Conservation (phyloP, 148 eudicot species). For the Pharnaceum exiguum region DNA sequence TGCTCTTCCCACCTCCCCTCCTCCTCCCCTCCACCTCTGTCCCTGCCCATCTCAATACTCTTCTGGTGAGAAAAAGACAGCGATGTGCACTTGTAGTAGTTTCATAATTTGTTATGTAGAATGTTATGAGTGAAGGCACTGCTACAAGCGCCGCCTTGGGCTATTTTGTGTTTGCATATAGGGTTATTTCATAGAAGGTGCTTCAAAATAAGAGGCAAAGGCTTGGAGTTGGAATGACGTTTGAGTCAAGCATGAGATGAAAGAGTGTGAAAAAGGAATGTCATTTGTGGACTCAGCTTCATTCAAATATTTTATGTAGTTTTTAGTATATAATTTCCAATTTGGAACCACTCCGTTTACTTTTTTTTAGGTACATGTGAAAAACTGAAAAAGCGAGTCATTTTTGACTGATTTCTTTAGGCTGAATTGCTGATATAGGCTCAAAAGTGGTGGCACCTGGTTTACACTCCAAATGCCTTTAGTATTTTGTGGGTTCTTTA, state of each 20-base stretch:
- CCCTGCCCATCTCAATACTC: no score
- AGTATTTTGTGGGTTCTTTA: no score
- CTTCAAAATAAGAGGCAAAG: background rate
- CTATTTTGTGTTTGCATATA: background rate
- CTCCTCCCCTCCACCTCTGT: background rate
- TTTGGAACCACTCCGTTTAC: background rate
- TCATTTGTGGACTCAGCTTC: constrained; percentile 8
- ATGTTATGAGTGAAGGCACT: background rate
- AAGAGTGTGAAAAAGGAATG: background rate
- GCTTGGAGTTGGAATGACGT: background rate
- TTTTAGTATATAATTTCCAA: background rate
- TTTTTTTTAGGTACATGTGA: constrained; percentile 2
- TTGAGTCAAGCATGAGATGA: background rate
- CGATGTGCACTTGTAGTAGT: no score
- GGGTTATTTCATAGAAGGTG: background rate
- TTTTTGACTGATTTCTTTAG: constrained; percentile 4
- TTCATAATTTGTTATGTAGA: no score
- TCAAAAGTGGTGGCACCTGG: no score
- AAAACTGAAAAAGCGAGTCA: background rate
- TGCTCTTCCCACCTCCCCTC: background rate
- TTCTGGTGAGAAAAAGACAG: no score
- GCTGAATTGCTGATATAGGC: no score
- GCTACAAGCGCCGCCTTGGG: background rate
- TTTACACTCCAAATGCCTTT: no score
- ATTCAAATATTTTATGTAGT: no score